A percentile compares a stretch with the other conserved stretches of the same genome.
These are phyloP conservation scores for Arthroderma sp. DNA, from an alignment of 2,329 filamentous ascomycete species.

Conservation along the genomic window DNA sequence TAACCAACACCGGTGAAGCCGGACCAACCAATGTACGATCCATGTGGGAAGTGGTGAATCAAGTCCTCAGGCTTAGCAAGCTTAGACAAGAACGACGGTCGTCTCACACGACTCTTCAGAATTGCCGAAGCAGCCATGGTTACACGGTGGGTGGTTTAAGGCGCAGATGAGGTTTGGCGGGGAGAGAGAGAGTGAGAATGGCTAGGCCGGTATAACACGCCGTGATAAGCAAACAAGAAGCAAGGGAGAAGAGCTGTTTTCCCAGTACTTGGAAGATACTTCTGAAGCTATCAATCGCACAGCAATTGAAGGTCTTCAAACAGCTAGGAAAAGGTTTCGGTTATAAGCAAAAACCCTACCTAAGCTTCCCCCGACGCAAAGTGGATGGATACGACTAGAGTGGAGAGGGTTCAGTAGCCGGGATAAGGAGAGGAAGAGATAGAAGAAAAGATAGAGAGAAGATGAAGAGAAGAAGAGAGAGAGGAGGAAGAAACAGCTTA, in stretches of 20 bases:
- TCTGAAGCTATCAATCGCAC: too few species aligned
- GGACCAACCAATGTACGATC: constrained; percentile 79
- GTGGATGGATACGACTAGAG: background rate
- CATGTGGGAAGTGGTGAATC: constrained; percentile 68
- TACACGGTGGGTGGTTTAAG: background rate
- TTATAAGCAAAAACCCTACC: too few species aligned
- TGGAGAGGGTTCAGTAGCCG: background rate
- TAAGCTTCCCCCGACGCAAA: too few species aligned
- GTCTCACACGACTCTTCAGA: constrained; percentile 60
- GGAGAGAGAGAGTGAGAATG: background rate
- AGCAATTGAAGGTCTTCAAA: too few species aligned
- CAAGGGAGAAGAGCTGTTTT: too few species aligned
- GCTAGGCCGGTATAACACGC: too few species aligned
- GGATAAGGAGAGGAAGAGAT: background rate
- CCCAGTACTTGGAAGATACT: too few species aligned
- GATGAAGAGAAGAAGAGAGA: background rate
- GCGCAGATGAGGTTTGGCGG: background rate
- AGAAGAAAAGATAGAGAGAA: background rate
- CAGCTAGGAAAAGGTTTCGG: too few species aligned
- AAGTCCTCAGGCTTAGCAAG: constrained; percentile 67
- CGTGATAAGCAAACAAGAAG: too few species aligned
- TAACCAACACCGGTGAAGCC: constrained; percentile 86
- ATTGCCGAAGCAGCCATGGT: constrained; percentile 48
- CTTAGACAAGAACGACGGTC: constrained; percentile 68
- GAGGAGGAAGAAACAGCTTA: background rate